A percentile compares a stretch with the other conserved stretches of the same genome.
Evolutionary conservation across 495 filamentous ascomycete genomes (phyloP).

Genomic region (Neohortaea acidophila): DNA sequence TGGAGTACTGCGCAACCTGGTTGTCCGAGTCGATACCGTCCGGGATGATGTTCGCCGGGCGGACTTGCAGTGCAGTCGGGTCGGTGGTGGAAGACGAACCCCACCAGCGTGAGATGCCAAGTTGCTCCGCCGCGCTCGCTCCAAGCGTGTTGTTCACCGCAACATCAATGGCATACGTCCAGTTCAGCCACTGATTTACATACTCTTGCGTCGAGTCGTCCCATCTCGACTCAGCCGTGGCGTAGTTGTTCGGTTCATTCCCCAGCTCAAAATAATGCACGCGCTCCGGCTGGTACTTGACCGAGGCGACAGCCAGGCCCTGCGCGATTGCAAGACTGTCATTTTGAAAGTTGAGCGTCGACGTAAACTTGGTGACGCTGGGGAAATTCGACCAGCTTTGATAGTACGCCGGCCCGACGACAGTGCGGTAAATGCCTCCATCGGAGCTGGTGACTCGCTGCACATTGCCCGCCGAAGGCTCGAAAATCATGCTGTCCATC

Average conservation of each 20-base stretch:
- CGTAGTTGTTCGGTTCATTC: conserved; percentile 5
- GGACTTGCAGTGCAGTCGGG: conserved; percentile 1
- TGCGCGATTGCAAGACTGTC: conserved; percentile 1
- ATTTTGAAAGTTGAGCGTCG: conserved; percentile 6
- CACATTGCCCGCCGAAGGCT: not conserved
- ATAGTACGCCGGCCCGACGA: conserved; percentile 4
- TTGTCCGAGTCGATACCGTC: not conserved
- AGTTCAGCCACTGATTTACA: conserved; percentile 3
- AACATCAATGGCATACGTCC: conserved; percentile 1
- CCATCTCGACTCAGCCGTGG: not conserved
- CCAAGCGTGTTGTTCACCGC: not conserved
- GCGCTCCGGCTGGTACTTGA: not conserved
- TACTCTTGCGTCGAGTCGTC: conserved; percentile 2
- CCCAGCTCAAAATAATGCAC: conserved; percentile 3
- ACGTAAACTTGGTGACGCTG: not conserved
- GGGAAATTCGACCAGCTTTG: conserved; percentile 2
- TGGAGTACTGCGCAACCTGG: conserved; percentile 4
- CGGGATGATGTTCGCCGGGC: conserved; percentile 4
- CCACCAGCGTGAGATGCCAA: not conserved
- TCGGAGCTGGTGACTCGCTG: not conserved
- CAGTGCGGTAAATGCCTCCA: conserved; percentile 1
- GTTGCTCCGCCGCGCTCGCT: not conserved
- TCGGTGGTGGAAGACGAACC: conserved; percentile 5
- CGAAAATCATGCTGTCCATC: conserved; percentile 6
- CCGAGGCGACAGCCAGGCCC: not conserved